Evolutionary conservation across 768 basidiomycete species (phyloP).

Genomic region (Lactarius psammicola): DNA sequence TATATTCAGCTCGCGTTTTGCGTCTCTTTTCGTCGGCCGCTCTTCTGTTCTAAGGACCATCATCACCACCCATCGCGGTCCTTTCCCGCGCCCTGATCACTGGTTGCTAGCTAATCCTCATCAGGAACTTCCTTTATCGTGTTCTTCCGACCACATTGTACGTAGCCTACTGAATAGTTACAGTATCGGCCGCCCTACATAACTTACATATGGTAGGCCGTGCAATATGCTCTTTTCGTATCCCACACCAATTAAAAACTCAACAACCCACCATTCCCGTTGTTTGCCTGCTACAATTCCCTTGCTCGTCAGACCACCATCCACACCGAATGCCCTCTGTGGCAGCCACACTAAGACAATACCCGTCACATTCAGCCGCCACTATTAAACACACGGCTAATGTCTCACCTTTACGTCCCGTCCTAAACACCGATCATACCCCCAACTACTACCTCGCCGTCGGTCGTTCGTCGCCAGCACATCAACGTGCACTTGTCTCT

Average conservation of each 20-base stretch:
- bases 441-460: neutral
- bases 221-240: neutral
- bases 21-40: too few relatives aligned
- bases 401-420: neutral
- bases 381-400: slow-evolving; percentile 4
- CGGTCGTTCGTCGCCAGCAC: neutral
- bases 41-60: neutral
- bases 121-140: neutral
- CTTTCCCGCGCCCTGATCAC: slow-evolving; percentile 12
- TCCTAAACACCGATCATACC: slow-evolving; percentile 1
- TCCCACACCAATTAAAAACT: too few relatives aligned
- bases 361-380: slow-evolving; percentile 4
- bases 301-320: neutral
- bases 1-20: neutral
- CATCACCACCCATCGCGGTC: neutral
- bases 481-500: neutral
- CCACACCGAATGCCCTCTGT: slow-evolving; percentile 13
- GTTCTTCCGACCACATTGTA: neutral
- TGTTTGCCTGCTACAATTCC: neutral
- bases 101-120: neutral
- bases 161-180: neutral
- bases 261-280: neutral
- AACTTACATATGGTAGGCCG: too few relatives aligned
- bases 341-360: slow-evolving; percentile 8
- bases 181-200: neutral